Evolutionary conservation across 345 rosid species (phyloP), one percentile per base, ranked within the genome.

Genomic region (Citrus maxima): DNA sequence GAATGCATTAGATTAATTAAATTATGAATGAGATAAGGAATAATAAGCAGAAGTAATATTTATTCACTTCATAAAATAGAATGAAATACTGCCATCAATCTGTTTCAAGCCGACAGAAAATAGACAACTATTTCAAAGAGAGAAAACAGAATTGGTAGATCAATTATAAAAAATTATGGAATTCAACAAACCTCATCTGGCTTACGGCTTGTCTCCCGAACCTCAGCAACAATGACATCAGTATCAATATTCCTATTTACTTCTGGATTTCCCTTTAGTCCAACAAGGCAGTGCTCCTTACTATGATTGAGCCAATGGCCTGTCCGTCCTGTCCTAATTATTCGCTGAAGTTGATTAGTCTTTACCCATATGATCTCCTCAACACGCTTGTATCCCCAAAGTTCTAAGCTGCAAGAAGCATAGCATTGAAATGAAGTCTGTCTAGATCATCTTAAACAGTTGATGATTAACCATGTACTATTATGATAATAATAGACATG

Each of bases 271-370:
- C 99, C 99, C 89, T 96, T 96, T 67, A 96, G 87, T 79, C 99
- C 99, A 56, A 96, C 98, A 67, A 96, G 99, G 86, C 99, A 96
- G 79, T 96, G 99, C 83, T 96, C 99, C 83, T 96, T 96, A 78
- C 99, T 96, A 56, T 96, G 99, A 81, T 96, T 96, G 64, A 96
- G 97, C 99, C 99, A 96, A 82, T 94, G 99, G 67, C 99, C 98
- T 13, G 99, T 96, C 73, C 99, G 89, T 27, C 99, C 99, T 1
- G 98, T 96, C 88, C 99, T 88, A 78, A 96, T 96, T 79, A 96
- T 96, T 65, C 98, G 90, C 84, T 96, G 99, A 87, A 96, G 99
- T 84, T 93, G 96, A 80, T 94, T 96, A 55, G 97, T 94, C 89
- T 91, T 94, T 65, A 93, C 97, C 98, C 95, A 92, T 70, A 95